Base-by-base conservation (phyloP, 305 asterid genomes). In the Solanum chacoense region DNA sequence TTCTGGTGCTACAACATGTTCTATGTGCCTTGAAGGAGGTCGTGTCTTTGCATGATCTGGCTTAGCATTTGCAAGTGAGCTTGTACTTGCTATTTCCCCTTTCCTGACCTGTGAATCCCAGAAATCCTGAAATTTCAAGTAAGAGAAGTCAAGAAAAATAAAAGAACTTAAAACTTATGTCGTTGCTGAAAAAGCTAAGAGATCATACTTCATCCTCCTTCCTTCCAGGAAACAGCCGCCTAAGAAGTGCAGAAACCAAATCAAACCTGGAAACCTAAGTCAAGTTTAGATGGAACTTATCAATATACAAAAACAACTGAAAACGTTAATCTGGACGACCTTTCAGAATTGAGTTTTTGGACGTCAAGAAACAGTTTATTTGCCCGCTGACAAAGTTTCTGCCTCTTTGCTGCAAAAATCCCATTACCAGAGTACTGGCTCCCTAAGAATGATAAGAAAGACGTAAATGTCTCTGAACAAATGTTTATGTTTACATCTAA, bases 331-430 rank as follows among this genome's bases (percentile, higher is more conserved):
- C 71, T 80, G 76, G 85, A 94, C 90, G 80, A 95, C 99, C 96
- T 94, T 75, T 91, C 91, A 74, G 92, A 92, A 89, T 87, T 91
- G 89, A 85, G 89, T 86, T 92, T 90, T 83, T 91, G 90, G 86
- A 63, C 90, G 16, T 90, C 96, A 86, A 93, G 88, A 80, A 84
- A 90, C 69, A 92, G 79, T 69, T 91, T 86, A 69, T 92, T 92
- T 92, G 93, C 92, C 91, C 90, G 89, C 90, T 93, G 94, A 84
- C 89, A 93, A 87, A 95, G 89, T 91, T 90, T 94, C 76, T 89
- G 90, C 91, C 98, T 95, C 93, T 94, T 94, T 89, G 88, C 91
- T 37, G 93, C 89, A 92, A 96, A 94, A 32, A 93, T 86, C 88
- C 95, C 95, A 88, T 90, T 91, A 88, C 89, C 94, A 79, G 73